phyloP scores from a whole-genome alignment of 495 filamentous ascomycete species.

The Chaetomium cochliodes region DNA sequence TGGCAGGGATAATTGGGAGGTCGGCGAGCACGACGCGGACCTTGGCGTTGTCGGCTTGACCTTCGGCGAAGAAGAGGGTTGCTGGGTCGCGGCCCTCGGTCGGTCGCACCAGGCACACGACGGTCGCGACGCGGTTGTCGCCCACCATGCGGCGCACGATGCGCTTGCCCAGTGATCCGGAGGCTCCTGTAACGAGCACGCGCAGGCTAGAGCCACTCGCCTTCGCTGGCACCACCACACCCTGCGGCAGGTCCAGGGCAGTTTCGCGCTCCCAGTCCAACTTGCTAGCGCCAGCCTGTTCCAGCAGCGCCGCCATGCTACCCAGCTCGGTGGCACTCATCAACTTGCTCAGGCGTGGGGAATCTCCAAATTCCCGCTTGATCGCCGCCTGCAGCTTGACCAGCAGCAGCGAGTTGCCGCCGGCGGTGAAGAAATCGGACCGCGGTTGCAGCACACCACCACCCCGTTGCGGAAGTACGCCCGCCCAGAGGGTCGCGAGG shows the following conservation, averaged over 20 bases:
- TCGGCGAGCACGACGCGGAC: not conserved
- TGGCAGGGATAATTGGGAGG: not conserved
- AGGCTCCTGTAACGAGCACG: not conserved
- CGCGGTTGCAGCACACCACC: not conserved
- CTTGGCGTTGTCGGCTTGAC: not conserved
- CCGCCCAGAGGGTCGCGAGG: not conserved
- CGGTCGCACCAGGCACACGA: not conserved
- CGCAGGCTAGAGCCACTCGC: not conserved
- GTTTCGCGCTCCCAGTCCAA: not conserved
- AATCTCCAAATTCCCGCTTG: not conserved
- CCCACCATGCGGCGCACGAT: not conserved
- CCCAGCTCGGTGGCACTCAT: not conserved
- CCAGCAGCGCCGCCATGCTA: not conserved
- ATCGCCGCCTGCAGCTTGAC: not conserved
- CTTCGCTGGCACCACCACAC: not conserved
- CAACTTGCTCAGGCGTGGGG: not conserved
- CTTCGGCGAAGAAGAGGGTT: not conserved
- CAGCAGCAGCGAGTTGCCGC: conserved; percentile 1
- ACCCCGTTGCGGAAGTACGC: not conserved
- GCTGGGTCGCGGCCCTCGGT: not conserved
- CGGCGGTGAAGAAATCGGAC: not conserved
- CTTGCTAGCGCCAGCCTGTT: not conserved
- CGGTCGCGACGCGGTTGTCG: not conserved
- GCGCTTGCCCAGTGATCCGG: not conserved
- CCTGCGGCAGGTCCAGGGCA: not conserved